Evolutionary conservation across 176 grass and related monocot genomes (phyloP).

Genomic region (Musa troglodytarum): DNA sequence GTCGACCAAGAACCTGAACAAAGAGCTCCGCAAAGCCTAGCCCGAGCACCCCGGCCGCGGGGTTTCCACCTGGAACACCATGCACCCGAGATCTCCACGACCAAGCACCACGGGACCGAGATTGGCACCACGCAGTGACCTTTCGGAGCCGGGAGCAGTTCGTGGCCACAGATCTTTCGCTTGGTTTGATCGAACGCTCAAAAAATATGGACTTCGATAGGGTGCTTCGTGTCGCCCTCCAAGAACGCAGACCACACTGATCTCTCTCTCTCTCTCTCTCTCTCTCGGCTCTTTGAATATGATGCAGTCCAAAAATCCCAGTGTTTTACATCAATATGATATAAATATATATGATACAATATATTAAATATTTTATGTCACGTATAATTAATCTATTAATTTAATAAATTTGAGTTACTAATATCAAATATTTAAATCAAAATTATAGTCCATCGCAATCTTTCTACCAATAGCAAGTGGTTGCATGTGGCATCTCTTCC

Average conservation of each 20-base stretch:
- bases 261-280: neutral
- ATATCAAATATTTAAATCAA: too few relatives aligned
- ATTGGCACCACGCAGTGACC: neutral
- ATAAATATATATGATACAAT: too few relatives aligned
- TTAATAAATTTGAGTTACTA: too few relatives aligned
- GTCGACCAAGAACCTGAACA: neutral
- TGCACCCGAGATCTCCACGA: neutral
- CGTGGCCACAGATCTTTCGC: too few relatives aligned
- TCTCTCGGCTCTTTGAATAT: neutral
- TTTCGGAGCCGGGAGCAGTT: neutral
- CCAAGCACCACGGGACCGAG: neutral
- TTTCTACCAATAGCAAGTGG: too few relatives aligned
- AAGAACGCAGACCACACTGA: neutral
- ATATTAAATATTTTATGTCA: too few relatives aligned
- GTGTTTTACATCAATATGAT: neutral
- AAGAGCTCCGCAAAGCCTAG: slow-evolving; percentile 7
- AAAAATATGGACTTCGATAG: neutral
- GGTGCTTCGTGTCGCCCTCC: neutral
- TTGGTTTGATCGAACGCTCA: neutral
- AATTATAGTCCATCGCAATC: too few relatives aligned
- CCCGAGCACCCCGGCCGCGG: neutral
- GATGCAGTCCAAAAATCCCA: neutral
- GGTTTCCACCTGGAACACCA: neutral
- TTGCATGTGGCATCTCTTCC: too few relatives aligned
- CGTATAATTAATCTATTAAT: too few relatives aligned